Evolutionary conservation across 2,329 filamentous ascomycete genomes (phyloP).

Genomic region (Niveomyces coronatus): DNA sequence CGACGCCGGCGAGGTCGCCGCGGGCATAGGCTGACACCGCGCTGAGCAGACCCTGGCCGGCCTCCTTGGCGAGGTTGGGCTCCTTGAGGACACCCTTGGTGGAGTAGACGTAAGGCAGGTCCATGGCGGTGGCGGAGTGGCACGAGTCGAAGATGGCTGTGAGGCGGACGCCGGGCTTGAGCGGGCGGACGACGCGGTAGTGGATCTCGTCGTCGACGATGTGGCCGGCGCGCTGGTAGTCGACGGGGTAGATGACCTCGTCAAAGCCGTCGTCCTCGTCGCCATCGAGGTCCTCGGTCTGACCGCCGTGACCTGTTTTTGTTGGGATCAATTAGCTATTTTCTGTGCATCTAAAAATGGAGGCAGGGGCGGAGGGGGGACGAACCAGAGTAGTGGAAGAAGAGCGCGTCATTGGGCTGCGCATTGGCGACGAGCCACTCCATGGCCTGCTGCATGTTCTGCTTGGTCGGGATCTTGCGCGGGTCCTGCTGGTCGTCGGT

Average conservation of each 20-base stretch:
- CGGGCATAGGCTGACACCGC: constrained; percentile 70
- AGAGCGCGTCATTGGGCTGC: constrained; percentile 63
- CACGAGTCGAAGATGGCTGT: constrained; percentile 77
- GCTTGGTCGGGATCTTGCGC: constrained; percentile 62
- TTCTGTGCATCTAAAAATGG: neutral
- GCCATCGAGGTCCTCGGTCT: constrained; percentile 61
- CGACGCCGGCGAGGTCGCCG: constrained; percentile 75
- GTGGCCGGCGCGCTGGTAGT: constrained; percentile 58
- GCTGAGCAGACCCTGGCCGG: constrained; percentile 59
- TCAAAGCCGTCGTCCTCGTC: constrained; percentile 72
- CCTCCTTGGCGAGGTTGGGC: constrained; percentile 72
- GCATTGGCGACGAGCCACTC: constrained; percentile 64
- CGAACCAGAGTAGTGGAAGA: constrained; percentile 63
- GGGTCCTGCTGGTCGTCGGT: constrained; percentile 65
- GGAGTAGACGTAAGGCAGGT: constrained; percentile 71
- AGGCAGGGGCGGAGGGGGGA: neutral
- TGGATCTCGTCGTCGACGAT: constrained; percentile 76
- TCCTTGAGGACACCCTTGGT: constrained; percentile 74
- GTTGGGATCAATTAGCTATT: neutral
- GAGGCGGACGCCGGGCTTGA: constrained; percentile 74
- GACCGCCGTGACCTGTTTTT: constrained; percentile 67
- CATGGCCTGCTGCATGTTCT: constrained; percentile 66
- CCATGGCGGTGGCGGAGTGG: constrained; percentile 67
- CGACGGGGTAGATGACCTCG: constrained; percentile 70
- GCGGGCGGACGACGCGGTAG: constrained; percentile 61